Evolutionary conservation across 257 asterid genomes (phyloP), one percentile per base, ranked within the genome.

Genomic region (Oldenlandia corymbosa): DNA sequence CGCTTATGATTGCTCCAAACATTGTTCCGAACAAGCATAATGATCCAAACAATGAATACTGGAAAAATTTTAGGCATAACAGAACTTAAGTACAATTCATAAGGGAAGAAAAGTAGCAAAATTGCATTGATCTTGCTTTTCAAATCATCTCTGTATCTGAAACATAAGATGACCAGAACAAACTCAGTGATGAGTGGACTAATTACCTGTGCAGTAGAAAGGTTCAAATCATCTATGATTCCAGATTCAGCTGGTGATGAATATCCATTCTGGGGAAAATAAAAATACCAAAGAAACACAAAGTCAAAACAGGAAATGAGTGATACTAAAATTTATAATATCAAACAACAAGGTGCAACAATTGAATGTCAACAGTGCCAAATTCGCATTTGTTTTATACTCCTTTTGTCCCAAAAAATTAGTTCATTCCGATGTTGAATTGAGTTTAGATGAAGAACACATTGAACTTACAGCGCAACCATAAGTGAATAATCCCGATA

Each of bases 11-110:
- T 39, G 78, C 56, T 16, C 78, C 78, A 0, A 73, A 27, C 60
- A 66, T 64, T 45, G 74, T 63, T 56, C 78, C 74, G 34, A 73
- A 66, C 46, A 70, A 68, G 65, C 59, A 26, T 23, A 73, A 23
- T 14, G 78, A 70, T 34, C 78, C 78, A 68, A 73, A 57, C 39
- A 63, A 17, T 10, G 78, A 73, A 51, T 73, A 68, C 78, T 68
- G 64, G 10, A 60, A 26, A 47, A 23, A 56, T 16, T 54, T 21
- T 9, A 31, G 52, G 13, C 51, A 21, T 5, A 28, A 26, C 45
- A 47, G 58, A 27, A 36, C 17, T 26, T 50, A 36, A 28, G 2
- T 6, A 21, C 23, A 23, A 49, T 41, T 10, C 39, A 46, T 31
- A 27, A 23, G 43, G 51, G 27, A 36, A 39, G 18, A 17, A 21